Percentiles rank a stretch among this genome's conserved stretches.
Conservation (phyloP, 176 grass and related monocot genomes). For the Pontederia paniculata region DNA sequence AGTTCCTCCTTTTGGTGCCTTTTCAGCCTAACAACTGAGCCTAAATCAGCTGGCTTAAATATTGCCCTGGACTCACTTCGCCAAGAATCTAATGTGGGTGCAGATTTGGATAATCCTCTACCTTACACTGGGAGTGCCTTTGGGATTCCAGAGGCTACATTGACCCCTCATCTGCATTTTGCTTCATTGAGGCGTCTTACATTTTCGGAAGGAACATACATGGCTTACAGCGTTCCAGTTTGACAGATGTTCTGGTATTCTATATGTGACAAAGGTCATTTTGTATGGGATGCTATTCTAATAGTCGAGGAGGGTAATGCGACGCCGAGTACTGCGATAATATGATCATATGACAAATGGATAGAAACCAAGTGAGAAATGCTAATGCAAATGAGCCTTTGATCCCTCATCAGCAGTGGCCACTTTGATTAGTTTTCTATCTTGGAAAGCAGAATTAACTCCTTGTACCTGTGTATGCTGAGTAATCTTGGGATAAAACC, state of each 20-base stretch:
- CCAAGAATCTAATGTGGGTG: not conserved
- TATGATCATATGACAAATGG: no score
- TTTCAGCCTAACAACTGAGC: conserved; percentile 37
- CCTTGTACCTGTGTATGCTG: no score
- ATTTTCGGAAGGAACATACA: conserved; percentile 32
- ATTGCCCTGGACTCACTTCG: conserved; percentile 33
- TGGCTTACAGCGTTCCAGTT: conserved; percentile 19
- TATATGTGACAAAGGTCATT: no score
- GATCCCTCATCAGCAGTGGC: no score
- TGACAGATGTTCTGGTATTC: not conserved
- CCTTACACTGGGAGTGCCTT: conserved; percentile 3
- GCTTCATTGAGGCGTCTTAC: conserved; percentile 34
- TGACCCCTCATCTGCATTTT: conserved; percentile 26
- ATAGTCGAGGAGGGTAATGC: no score
- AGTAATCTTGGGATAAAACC: no score
- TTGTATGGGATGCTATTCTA: no score
- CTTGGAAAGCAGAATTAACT: no score
- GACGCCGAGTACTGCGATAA: no score
- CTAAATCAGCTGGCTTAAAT: conserved; percentile 41
- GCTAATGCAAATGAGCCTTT: no score
- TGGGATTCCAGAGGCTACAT: conserved; percentile 24
- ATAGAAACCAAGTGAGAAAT: no score
- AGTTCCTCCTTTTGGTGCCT: not conserved
- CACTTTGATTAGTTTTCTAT: no score
- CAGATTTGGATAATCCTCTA: not conserved